Evolutionary conservation across 2,329 filamentous ascomycete species (phyloP).

Genomic region (Colletotrichum sp.): DNA sequence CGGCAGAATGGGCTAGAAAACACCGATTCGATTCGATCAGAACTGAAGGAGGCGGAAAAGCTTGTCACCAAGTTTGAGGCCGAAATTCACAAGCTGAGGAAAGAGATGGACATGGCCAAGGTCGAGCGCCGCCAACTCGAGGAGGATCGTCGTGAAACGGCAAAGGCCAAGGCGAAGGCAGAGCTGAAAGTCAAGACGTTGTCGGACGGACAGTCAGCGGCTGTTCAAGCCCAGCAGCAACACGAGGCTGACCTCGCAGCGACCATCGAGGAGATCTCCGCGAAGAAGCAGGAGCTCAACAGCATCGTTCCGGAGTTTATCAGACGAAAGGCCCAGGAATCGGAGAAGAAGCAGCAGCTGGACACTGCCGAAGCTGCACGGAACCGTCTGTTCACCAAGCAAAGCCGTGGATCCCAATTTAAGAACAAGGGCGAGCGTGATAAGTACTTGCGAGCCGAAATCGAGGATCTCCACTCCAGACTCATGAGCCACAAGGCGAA

Average conservation of each 20-base stretch:
- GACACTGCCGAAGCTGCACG: constrained; percentile 77
- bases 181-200: constrained; percentile 86
- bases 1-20: constrained; percentile 84
- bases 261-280: constrained; percentile 75
- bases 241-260: constrained; percentile 75
- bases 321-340: constrained; percentile 75
- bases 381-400: constrained; percentile 87
- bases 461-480: constrained; percentile 78
- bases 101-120: constrained; percentile 82
- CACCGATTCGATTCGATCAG: constrained; percentile 79
- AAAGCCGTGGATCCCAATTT: constrained; percentile 87
- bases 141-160: constrained; percentile 83
- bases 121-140: constrained; percentile 89
- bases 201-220: constrained; percentile 79
- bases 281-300: constrained; percentile 78
- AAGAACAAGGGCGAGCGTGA: constrained; percentile 89
- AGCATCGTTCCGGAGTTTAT: constrained; percentile 80
- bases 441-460: constrained; percentile 79
- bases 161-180: constrained; percentile 80
- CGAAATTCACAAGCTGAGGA: constrained; percentile 79
- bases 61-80: constrained; percentile 78
- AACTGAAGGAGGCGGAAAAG: constrained; percentile 80
- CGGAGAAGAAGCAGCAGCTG: constrained; percentile 71
- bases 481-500: constrained; percentile 84
- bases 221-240: constrained; percentile 73